Evolutionary conservation across 495 filamentous ascomycete species (phyloP).

Genomic region (Neurospora sp.): DNA sequence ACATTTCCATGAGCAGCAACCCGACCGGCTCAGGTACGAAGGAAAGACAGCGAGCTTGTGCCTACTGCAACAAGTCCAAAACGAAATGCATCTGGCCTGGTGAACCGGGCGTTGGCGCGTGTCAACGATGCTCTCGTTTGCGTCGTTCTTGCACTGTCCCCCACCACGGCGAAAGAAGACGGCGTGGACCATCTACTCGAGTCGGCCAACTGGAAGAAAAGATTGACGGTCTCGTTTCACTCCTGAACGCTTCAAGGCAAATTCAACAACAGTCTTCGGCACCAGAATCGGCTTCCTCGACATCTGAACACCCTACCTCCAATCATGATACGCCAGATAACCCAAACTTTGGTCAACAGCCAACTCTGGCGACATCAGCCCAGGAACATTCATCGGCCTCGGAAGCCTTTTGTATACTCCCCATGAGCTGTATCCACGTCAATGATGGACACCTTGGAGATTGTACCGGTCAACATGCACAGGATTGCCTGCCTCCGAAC

Average conservation of each 20-base stretch:
- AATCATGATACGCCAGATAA: background rate
- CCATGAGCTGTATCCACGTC: background rate
- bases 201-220: constrained; percentile 23
- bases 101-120: constrained; percentile 2
- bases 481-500: background rate
- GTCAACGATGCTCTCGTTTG: constrained; percentile 5
- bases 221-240: constrained; percentile 22
- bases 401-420: background rate
- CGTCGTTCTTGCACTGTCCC: constrained; percentile 2
- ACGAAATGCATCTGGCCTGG: constrained; percentile 10
- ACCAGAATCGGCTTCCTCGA: background rate
- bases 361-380: background rate
- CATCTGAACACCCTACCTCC: background rate
- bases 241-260: constrained; percentile 15
- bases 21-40: background rate
- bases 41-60: constrained; percentile 6
- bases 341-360: background rate
- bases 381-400: background rate
- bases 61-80: constrained; percentile 12
- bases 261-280: constrained; percentile 6
- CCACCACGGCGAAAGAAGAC: background rate
- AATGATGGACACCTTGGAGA: background rate
- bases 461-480: background rate
- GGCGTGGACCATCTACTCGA: constrained; percentile 7
- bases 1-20: background rate